Conservation (phyloP, 352 stramenopile genomes). For the Phytophthora pluvialis region DNA sequence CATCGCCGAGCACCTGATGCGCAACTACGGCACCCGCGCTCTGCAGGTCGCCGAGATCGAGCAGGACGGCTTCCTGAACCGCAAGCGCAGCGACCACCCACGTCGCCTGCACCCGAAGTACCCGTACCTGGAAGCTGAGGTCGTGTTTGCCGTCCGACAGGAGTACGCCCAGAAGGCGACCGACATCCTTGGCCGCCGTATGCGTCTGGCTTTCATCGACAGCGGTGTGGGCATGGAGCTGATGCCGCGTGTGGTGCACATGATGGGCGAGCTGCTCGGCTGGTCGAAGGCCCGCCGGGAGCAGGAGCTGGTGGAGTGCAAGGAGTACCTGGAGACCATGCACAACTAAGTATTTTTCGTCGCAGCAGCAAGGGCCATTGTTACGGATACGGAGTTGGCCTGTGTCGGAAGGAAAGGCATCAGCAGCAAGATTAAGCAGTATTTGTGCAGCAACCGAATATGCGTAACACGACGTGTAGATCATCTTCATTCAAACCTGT, state of each 20-base stretch:
- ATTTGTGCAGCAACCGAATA: slow-evolving; percentile 26
- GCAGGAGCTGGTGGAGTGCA: slow-evolving; percentile 77
- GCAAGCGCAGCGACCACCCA: slow-evolving; percentile 85
- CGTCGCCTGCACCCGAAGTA: slow-evolving; percentile 93
- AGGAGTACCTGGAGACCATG: slow-evolving; percentile 87
- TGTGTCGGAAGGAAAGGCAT: slow-evolving; percentile 11
- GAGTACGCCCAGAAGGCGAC: slow-evolving; percentile 95
- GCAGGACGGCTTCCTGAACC: slow-evolving; percentile 80
- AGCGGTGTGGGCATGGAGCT: slow-evolving; percentile 76
- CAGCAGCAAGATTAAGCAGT: slow-evolving; percentile 22
- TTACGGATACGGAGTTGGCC: slow-evolving; percentile 19
- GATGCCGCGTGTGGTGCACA: slow-evolving; percentile 88
- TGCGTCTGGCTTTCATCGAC: slow-evolving; percentile 94
- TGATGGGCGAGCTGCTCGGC: slow-evolving; percentile 92
- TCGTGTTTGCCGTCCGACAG: slow-evolving; percentile 93
- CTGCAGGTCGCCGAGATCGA: slow-evolving; percentile 95
- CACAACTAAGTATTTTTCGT: slow-evolving; percentile 64
- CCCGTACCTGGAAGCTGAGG: slow-evolving; percentile 95
- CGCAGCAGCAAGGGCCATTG: slow-evolving; percentile 24
- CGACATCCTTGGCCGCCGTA: slow-evolving; percentile 93
- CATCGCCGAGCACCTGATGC: slow-evolving; percentile 94
- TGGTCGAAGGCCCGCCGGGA: slow-evolving; percentile 85
- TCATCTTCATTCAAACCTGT: slow-evolving; percentile 8
- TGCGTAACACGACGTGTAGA: slow-evolving; percentile 30
- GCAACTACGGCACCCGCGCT: slow-evolving; percentile 96